Base-by-base conservation (phyloP, 345 rosid genomes). In the Bruguiera gymnorhiza region DNA sequence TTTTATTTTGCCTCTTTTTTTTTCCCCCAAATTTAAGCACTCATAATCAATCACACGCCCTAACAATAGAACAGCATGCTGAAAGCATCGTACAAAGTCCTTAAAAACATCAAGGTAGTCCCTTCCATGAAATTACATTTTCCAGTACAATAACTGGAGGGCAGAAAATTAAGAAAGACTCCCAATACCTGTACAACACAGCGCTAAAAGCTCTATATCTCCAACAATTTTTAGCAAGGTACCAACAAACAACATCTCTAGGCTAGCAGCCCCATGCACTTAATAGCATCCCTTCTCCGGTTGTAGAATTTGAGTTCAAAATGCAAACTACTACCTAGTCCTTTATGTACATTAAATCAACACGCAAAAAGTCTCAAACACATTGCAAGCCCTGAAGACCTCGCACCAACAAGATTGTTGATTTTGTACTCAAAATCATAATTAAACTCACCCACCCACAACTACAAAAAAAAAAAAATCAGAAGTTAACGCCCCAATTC, bases 401-500 rank as follows among this genome's bases (percentile, higher is more conserved):
- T 11, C 4, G 3, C 18, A 43, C 50, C 9, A 43, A 43, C 50
- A 11, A 43, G 50, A 43, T 43, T 43, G 13, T 43, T 15, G 16
- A 43, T 43, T 43, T 13, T 43, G 19, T 43, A 43, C 1, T 18
- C 50, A 43, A 43, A 11, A 43, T 5, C 50, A 13, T 43, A 43
- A 18, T 15, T 43, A 43, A 11, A 43, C 5, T 43, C 50, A 13
- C n/a, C 2, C 23, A 68, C 39, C 23, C 26, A 27, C 15, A 59
- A 13, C 46, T 6, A 9, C 27, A 6, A 26, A 11, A 5, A 23
- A 3, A 19, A 19, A 67, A 75, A 4, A 82, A 60, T 62, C 62
- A 69, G 55, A 48, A 63, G 62, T 65, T 19, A 74, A 54, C 61
- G n/a, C 52, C 67, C 43, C 48, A 57, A 63, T 63, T 53, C 73